Evolutionary conservation across 1,139 yeast genomes (phyloP), one percentile per base, ranked within the genome.

Genomic region (Kodamaea derodonti): DNA sequence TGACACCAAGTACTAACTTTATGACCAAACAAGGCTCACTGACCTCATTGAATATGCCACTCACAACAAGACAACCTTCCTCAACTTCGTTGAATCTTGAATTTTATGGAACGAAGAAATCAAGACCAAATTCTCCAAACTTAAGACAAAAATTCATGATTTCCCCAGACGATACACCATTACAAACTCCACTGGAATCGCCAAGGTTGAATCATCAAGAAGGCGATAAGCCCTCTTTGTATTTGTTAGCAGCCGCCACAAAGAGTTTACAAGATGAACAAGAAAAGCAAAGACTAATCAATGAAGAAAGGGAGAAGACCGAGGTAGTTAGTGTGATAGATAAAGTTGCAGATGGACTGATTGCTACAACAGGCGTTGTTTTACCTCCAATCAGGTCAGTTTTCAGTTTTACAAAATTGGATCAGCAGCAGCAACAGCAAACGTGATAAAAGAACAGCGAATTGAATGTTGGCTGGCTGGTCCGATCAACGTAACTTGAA

Each of bases 381-480:
- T 57, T 69, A 35, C 75, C 75, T 4, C 75, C 75, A 3, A 68
- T 69, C 31, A 49, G 74, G 33, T 53, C 66, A 24, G 70, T 69
- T 18, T 60, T 68, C 41, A 57, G 60, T 37, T 61, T 63, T 39
- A 51, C 58, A 30, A 18, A 18, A 7, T 18, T 18, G 9, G 9
- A n/a, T n/a, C n/a, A n/a, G n/a, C n/a, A n/a, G n/a, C n/a, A n/a
- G n/a, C n/a, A n/a, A n/a, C n/a, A n/a, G n/a, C n/a, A n/a, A n/a
- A n/a, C n/a, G n/a, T n/a, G n/a, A n/a, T n/a, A n/a, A n/a, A n/a
- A n/a, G n/a, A n/a, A n/a, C n/a, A n/a, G n/a, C n/a, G n/a, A n/a
- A n/a, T n/a, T n/a, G n/a, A n/a, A n/a, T n/a, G n/a, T n/a, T n/a
- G n/a, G n/a, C n/a, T n/a, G n/a, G n/a, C n/a, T n/a, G n/a, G n/a